Conservation (phyloP, 2,329 filamentous ascomycete genomes). For the Fusarium keratoplasticum region DNA sequence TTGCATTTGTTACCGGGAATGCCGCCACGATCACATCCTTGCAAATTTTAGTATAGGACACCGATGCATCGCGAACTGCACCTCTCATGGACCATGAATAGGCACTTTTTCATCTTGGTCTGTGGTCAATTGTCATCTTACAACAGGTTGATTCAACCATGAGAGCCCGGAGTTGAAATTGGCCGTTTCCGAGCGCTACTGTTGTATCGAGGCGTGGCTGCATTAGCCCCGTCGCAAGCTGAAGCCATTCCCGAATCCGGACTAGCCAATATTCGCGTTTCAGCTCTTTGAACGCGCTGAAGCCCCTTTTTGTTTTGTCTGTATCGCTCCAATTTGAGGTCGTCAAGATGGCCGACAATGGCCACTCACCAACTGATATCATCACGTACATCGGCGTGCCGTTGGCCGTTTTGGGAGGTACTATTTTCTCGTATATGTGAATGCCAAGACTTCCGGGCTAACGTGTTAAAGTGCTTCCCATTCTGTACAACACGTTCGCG, state of each 20-base stretch:
- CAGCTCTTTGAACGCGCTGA: conserved; percentile 9
- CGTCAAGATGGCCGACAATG: conserved; percentile 47
- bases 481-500: conserved; percentile 73
- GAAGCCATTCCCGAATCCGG: conserved; percentile 9
- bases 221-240: background rate
- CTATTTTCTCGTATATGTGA: accelerated
- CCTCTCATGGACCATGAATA: accelerated
- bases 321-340: background rate
- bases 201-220: conserved; percentile 1
- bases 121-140: background rate
- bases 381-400: conserved; percentile 70
- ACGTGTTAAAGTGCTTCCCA: conserved; percentile 63
- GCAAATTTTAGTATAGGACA: background rate
- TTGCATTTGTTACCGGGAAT: background rate
- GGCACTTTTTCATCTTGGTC: background rate
- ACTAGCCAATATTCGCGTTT: conserved; percentile 16
- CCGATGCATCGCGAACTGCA: background rate
- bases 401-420: conserved; percentile 64
- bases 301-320: conserved; percentile 7
- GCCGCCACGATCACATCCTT: background rate
- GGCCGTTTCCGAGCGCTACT: background rate
- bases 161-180: background rate
- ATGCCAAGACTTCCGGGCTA: background rate
- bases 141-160: background rate
- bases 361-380: conserved; percentile 57